Evolutionary conservation across 805 yeast genomes (phyloP).

Genomic region (Wickerhamomyces canadensis): DNA sequence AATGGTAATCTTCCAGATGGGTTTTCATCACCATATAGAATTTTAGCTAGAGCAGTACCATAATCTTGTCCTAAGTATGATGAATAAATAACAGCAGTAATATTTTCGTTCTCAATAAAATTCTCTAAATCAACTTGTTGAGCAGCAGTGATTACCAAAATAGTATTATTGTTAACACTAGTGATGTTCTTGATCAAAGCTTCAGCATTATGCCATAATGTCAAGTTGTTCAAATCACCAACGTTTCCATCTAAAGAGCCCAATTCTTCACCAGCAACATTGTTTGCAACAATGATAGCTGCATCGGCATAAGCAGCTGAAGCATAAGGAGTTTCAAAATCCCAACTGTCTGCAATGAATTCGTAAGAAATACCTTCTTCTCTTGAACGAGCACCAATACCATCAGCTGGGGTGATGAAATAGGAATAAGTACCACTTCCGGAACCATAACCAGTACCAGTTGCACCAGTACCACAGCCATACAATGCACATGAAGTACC

Average conservation of each 20-base stretch:
- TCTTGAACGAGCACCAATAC: conserved; percentile 38
- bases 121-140: conserved; percentile 52
- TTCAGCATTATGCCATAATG: conserved; percentile 52
- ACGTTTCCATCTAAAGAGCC: conserved; percentile 44
- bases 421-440: conserved; percentile 48
- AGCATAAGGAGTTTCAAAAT: conserved; percentile 31
- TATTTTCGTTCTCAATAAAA: conserved; percentile 47
- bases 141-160: conserved; percentile 48
- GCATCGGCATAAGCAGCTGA: conserved; percentile 42
- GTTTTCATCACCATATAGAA: conserved; percentile 48
- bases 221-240: conserved; percentile 49
- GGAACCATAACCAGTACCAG: conserved; percentile 58
- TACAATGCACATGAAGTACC: conserved; percentile 58
- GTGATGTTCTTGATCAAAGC: conserved; percentile 41
- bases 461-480: conserved; percentile 47
- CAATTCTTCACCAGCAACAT: conserved; percentile 54
- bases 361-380: conserved; percentile 37
- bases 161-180: conserved; percentile 41
- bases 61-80: conserved; percentile 48
- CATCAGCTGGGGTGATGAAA: conserved; percentile 49
- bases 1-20: conserved; percentile 59
- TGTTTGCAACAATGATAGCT: conserved; percentile 44
- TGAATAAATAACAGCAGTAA: conserved; percentile 47
- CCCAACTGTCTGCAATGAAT: conserved; percentile 37
- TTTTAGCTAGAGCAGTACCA: conserved; percentile 50